Evolutionary conservation across 2,329 filamentous ascomycete species (phyloP), one percentile per base, ranked within the genome.

Genomic region (Boeremia lycopersici): DNA sequence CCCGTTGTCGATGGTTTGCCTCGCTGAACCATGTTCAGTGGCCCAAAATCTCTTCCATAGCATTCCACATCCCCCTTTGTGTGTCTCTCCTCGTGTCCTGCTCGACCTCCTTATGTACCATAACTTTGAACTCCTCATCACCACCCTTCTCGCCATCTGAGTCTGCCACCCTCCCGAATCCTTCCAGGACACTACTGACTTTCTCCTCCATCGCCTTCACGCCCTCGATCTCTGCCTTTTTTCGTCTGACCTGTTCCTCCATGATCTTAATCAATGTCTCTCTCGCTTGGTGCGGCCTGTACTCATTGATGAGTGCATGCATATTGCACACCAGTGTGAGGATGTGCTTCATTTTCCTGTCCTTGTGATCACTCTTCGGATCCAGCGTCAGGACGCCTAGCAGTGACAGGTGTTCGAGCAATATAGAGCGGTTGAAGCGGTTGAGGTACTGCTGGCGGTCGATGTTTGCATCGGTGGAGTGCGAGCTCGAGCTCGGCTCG

Each of bases 271-370:
- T 96, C 53, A 96, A 80, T 26, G 88, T 92, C 78, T 97, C 93
- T 39, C 93, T 80, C 23, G 93, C 92, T 77, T 98, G 93, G 72
- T 97, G 93, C 9, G 93, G 93, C 29, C 93, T 84, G 76, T 96
- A 98, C 74, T 96, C 88, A 74, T 99, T 99, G 62, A 98, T 86
- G 48, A 96, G 83, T 69, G 96, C 91, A 76, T 97, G 92, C 69
- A 96, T 89, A 74, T 98, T 98, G 74, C 93, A 87, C 60, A 96
- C 88, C 26, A 98, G 78, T 13, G 88, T 92, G 66, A 89, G 84
- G 29, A 99, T 77, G 73, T 98, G 89, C 39, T 86, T 81, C 40
- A 93, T 82, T 72, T 96, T 96, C 36, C 86, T 82, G 31, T 84
- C 80, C 46, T 86, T 89, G 25, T 84, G 80, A 46, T 86, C 89